These are phyloP conservation scores for Orbilia ellipsospora DNA, from an alignment of 2,329 filamentous ascomycete genomes.

Conservation along the genomic window DNA sequence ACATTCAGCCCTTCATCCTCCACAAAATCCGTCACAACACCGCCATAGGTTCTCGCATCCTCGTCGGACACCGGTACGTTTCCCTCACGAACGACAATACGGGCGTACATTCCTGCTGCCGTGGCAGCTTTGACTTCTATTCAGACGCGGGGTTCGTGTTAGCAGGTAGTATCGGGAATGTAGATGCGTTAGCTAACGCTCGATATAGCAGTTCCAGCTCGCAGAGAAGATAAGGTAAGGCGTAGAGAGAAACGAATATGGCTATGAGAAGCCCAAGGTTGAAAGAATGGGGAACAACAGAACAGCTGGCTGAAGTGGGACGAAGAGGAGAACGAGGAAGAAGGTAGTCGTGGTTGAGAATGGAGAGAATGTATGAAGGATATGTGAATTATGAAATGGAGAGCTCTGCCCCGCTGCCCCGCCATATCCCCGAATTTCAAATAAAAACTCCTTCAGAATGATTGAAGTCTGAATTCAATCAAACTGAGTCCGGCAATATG, in stretches of 20 bases:
- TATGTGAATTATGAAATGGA: too few relatives aligned
- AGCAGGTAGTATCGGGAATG: conserved; percentile 21
- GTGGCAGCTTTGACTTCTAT: conserved; percentile 72
- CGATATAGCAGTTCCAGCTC: background rate
- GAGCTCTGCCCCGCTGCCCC: too few relatives aligned
- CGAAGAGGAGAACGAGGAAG: too few relatives aligned
- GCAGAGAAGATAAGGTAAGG: background rate
- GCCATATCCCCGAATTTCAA: background rate
- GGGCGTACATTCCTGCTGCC: conserved; percentile 72
- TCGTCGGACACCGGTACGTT: conserved; percentile 72
- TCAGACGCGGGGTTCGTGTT: conserved; percentile 10
- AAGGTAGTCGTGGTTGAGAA: too few relatives aligned
- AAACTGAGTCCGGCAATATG: background rate
- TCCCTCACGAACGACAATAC: conserved; percentile 74
- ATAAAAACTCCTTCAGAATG: background rate
- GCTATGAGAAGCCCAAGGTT: background rate
- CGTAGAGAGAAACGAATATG: background rate
- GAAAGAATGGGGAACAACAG: too few relatives aligned
- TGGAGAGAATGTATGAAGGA: too few relatives aligned
- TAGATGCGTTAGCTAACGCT: background rate
- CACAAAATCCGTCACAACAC: conserved; percentile 59
- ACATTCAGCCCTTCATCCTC: conserved; percentile 41
- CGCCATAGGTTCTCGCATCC: conserved; percentile 61
- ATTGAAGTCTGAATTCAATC: background rate
- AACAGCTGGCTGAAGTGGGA: too few relatives aligned